A percentile compares a stretch with the other conserved stretches of the same genome.
These are phyloP conservation scores for Macadamia integrifolia DNA, from an alignment of 164 flowering plant genomes.

Conservation along the genomic window DNA sequence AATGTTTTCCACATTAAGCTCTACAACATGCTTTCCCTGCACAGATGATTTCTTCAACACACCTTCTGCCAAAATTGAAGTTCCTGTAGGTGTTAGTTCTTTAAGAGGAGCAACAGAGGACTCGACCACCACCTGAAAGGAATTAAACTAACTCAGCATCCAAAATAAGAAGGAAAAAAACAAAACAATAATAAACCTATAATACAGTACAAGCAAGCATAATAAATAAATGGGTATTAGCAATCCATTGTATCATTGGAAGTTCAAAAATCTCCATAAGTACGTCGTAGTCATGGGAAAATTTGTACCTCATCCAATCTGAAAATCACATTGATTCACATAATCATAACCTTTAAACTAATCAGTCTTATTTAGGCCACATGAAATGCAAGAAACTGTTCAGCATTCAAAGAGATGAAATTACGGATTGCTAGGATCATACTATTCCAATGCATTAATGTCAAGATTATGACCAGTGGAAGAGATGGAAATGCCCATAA, in stretches of 20 bases:
- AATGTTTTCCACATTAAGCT: constrained; percentile 64
- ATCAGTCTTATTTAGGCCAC: too few relatives aligned
- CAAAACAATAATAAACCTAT: not conserved
- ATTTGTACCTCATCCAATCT: too few relatives aligned
- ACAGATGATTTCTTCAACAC: constrained; percentile 34
- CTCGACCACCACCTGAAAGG: constrained; percentile 60
- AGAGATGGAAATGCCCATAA: too few relatives aligned
- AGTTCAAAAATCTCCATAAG: too few relatives aligned
- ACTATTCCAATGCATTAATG: too few relatives aligned
- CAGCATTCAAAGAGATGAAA: too few relatives aligned
- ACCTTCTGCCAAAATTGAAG: constrained; percentile 81
- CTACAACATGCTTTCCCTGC: constrained; percentile 45
- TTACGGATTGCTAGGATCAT: too few relatives aligned
- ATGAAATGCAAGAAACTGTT: too few relatives aligned
- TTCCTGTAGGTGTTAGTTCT: constrained; percentile 53
- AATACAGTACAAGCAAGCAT: not conserved
- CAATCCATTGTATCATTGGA: not conserved
- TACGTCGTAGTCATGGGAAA: too few relatives aligned
- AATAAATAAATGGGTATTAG: not conserved
- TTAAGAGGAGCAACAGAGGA: constrained; percentile 41
- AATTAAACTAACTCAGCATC: not conserved
- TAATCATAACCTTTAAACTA: too few relatives aligned
- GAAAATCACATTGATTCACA: too few relatives aligned
- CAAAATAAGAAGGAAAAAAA: not conserved
- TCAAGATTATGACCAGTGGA: too few relatives aligned